Base-by-base conservation (phyloP, 2,329 filamentous ascomycete species). In the Albophoma yamanashiensis region DNA sequence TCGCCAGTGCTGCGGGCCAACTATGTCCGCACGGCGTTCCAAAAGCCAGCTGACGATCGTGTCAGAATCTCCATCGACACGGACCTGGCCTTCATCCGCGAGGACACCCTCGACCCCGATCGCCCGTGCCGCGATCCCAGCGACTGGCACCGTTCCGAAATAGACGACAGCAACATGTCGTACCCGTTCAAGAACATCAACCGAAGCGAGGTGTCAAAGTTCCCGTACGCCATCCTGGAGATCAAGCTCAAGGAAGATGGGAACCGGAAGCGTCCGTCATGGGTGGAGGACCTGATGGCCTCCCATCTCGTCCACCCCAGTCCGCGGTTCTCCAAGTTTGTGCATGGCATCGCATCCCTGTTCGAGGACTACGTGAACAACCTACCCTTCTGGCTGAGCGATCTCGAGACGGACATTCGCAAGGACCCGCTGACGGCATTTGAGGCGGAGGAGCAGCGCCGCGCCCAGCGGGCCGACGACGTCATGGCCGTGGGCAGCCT, bases 361-460 rank as follows among this genome's bases (percentile, higher is more conserved):
- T 97, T 97, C 66, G 94, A 97, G 68, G 91, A 99, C 73, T 86
- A 96, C 69, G 92, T 99, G 73, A 97, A 97, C 76, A 92, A 86
- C 63, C 86, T 97, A 69, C 94, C 94, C 17, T 97, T 97, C 78
- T 99, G 94, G 94, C 83, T 97, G 40, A 88, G 88, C 67, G 89
- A 96, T 63, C 81, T 97, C 52, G 93, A 97, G 70, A 90, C 85
- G 39, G 94, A 99, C 70, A 99, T 99, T 70, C 88, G 93, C 66
- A 91, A 90, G 71, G 92, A 97, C 70, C 94, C 94, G 0, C 89
- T 94, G 71, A 83, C 84, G 63, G 93, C 93, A 0, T 97, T 96
- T 70, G 89, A 95, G 64, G 89, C 94, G 67, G 92, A 97, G 72
- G 92, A 96, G 72, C 87, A 93, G 72, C 85, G 89, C 61, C 87